Conservation (phyloP, 129 eudicot genomes). For the Solidago caesia region DNA sequence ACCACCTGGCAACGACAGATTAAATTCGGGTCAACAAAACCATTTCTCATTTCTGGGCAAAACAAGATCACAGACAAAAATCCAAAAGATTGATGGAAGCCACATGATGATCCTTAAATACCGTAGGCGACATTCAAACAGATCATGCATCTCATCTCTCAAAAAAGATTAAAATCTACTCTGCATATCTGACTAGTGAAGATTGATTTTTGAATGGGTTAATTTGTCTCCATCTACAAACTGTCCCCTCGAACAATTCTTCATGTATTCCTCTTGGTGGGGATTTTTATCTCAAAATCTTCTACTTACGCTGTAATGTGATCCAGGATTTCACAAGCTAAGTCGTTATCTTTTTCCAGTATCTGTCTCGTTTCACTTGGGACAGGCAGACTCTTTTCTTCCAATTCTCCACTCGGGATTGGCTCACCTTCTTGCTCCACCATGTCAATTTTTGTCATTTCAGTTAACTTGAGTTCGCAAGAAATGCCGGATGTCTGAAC, state of each 20-base stretch:
- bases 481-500: conserved; percentile 13
- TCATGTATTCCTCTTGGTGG: conserved; percentile 12
- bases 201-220: background rate
- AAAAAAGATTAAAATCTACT: conserved; percentile 12
- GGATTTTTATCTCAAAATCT: background rate
- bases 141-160: background rate
- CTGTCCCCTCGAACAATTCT: background rate
- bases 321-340: conserved; percentile 15
- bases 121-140: background rate
- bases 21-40: background rate
- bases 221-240: conserved; percentile 14
- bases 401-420: background rate
- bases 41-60: background rate
- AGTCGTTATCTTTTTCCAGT: background rate
- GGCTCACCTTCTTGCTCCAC: conserved; percentile 4
- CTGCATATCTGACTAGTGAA: conserved; percentile 18
- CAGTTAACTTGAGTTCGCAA: background rate
- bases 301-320: conserved; percentile 2
- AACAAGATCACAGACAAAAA: background rate
- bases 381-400: conserved; percentile 10
- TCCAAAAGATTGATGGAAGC: background rate
- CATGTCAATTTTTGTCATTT: background rate
- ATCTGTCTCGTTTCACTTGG: conserved; percentile 6
- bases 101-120: conserved; percentile 11
- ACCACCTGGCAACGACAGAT: too few relatives aligned